Conservation (phyloP, 176 grass and related monocot species). For the Panicum miliaceum region DNA sequence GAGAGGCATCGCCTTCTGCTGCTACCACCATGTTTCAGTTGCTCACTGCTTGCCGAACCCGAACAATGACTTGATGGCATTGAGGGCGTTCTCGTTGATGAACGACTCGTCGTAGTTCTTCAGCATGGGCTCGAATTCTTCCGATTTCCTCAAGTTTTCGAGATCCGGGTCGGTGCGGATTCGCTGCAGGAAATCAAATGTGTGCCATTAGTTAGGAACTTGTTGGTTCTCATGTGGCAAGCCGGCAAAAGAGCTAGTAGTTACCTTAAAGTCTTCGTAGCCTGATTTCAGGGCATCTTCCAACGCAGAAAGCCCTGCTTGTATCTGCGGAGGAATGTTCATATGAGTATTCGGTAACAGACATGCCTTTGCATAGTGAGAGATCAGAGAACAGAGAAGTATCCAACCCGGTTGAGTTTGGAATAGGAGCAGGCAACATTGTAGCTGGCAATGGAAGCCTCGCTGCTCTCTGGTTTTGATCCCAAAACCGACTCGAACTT, state of each 20-base stretch:
- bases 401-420: slow-evolving; percentile 78
- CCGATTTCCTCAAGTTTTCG: slow-evolving; percentile 60
- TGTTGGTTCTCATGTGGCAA: too few species aligned
- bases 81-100: slow-evolving; percentile 95
- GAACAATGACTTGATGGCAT: slow-evolving; percentile 93
- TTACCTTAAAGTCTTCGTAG: slow-evolving; percentile 95
- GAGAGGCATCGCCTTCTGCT: not conserved
- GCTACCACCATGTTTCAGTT: slow-evolving; percentile 5
- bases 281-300: slow-evolving; percentile 85
- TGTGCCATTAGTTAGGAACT: not conserved
- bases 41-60: slow-evolving; percentile 71
- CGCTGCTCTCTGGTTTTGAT: slow-evolving; percentile 69
- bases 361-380: not conserved
- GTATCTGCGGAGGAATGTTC: slow-evolving; percentile 47
- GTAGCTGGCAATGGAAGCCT: slow-evolving; percentile 81
- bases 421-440: slow-evolving; percentile 98
- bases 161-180: slow-evolving; percentile 85
- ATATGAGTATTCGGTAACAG: slow-evolving; percentile 33
- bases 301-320: slow-evolving; percentile 84
- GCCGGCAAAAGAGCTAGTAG: not conserved
- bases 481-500: slow-evolving; percentile 95
- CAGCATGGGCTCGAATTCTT: slow-evolving; percentile 64
- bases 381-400: slow-evolving; percentile 2
- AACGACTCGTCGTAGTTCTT: slow-evolving; percentile 96
- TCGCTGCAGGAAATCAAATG: slow-evolving; percentile 51